Base-by-base conservation (phyloP, 495 filamentous ascomycete species). In the Daldinia bambusicola region DNA sequence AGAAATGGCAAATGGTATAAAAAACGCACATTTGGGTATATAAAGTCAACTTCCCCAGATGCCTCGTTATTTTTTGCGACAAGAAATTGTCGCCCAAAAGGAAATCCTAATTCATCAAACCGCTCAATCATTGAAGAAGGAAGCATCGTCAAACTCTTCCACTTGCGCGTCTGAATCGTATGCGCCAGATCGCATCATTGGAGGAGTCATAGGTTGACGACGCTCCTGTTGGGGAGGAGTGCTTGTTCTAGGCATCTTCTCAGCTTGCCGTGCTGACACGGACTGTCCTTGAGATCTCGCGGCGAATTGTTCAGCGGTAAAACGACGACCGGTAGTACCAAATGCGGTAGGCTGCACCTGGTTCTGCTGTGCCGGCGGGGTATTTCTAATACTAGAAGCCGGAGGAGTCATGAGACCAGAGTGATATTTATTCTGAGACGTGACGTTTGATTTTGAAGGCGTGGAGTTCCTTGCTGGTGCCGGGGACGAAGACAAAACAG, bases 401-500 rank as follows among this genome's bases (percentile, higher is more conserved):
- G 93, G 93, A 16, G 94, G 93, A 4, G 94, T 97, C 81, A 97
- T 79, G 14, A 97, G 88, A 3, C 94, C 93, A 0, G 92, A 90
- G 26, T 93, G 84, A 48, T 80, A 78, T 58, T 74, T 77, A 59
- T 60, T 78, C 20, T 80, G 80, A 6, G 78, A 69, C 34, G 81
- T 71, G 3, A 83, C 80, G 32, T 84, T 86, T 22, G 81, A 79
- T 73, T 90, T 90, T 12, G 89, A 91, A 4, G 90, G 91, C 1
- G 89, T 91, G 22, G 89, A 84, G 50, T 78, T 87, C 62, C 71
- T 74, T 6, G 77, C 74, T 30, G 63, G 63, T 30, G 70, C 81
- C 2, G 84, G 81, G 12, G 81, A 77, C 41, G 83, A 81, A 30
- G 79, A 77, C 61, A 79, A 45, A 9, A 72, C 77, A 26, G 69